Percentiles rank a stretch among this genome's conserved stretches.
These are phyloP conservation scores for Solanum okadae DNA, from an alignment of 257 asterid species.

Conservation along the genomic window DNA sequence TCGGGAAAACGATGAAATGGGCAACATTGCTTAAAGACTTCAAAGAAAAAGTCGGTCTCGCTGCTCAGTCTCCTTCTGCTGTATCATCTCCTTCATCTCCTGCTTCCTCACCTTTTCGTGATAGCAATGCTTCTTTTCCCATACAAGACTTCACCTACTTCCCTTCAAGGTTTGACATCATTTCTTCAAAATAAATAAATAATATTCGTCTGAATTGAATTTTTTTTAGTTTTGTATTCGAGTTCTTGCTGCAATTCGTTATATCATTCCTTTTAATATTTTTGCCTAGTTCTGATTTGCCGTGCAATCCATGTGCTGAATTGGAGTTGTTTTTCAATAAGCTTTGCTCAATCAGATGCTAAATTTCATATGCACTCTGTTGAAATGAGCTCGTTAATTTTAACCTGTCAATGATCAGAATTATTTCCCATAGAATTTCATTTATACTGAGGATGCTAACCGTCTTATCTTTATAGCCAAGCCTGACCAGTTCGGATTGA, in stretches of 20 bases:
- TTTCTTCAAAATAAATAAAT: neutral
- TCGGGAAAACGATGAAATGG: conserved; percentile 95
- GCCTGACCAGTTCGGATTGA: neutral
- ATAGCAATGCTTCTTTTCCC: conserved; percentile 36
- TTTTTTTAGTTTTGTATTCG: neutral
- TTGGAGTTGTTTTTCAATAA: neutral
- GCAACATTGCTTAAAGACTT: conserved; percentile 92
- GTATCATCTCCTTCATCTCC: conserved; percentile 40
- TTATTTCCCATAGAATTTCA: neutral
- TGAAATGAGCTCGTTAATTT: neutral
- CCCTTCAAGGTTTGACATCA: conserved; percentile 55
- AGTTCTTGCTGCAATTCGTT: neutral
- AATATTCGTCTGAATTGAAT: neutral
- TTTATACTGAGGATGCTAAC: neutral
- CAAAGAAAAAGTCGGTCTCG: conserved; percentile 87
- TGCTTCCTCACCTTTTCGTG: conserved; percentile 46
- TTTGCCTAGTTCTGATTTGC: neutral
- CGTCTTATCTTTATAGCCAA: neutral
- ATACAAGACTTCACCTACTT: conserved; percentile 47
- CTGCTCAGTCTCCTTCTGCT: conserved; percentile 55
- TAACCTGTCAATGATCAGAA: neutral
- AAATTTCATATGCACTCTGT: neutral
- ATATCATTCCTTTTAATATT: neutral
- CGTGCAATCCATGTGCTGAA: neutral
- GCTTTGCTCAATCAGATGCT: neutral